Base-by-base conservation (phyloP, 129 eudicot species). In the Chrysanthemum makinoi region DNA sequence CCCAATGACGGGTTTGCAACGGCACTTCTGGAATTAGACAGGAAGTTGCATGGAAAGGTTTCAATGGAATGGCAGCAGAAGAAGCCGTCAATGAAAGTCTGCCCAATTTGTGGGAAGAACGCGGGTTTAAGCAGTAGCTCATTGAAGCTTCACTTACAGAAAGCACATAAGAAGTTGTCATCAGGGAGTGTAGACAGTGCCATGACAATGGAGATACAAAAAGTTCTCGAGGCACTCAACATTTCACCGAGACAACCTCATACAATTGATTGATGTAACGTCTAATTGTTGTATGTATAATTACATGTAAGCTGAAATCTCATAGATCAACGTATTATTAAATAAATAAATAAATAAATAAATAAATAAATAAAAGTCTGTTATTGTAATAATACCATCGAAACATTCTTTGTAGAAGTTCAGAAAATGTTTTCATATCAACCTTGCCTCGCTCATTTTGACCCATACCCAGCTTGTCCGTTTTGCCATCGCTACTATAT, bases 131-230 rank as follows among this genome's bases (percentile, higher is more conserved):
- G 99, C 82, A 95, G 91, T 80, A 90, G 89, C 74, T 90, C 99
- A 4, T 74, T 95, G 77, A 87, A 87, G 82, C 96, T 95, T 67
- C 99, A 95, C 75, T 60, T 90, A 76, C 99, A 95, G 85, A 95
- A 95, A 75, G 86, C 92, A 1, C 99, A 95, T 77, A 95, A 81
- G 80, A 90, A 86, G 35, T 83, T 95, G 39, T 95, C 96, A 0
- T 88, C 96, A 0, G 99, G 99, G 44, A 95, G 99, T 57, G 99
- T 95, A 68, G 99, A 95, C 79, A 90, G 99, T 75, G 99, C 99
- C 65, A 95, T 90, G 97, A 84, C 83, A 22, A 82, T 95, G 96
- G 96, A 95, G 80, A 95, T 90, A 72, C 97, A 95, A 62, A 95
- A 95, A 72, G 99, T 94, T 49, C 56, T 95, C 50, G 88, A 83